phyloP scores from a whole-genome alignment of 768 basidiomycete genomes.

The Mycena vulgaris region DNA sequence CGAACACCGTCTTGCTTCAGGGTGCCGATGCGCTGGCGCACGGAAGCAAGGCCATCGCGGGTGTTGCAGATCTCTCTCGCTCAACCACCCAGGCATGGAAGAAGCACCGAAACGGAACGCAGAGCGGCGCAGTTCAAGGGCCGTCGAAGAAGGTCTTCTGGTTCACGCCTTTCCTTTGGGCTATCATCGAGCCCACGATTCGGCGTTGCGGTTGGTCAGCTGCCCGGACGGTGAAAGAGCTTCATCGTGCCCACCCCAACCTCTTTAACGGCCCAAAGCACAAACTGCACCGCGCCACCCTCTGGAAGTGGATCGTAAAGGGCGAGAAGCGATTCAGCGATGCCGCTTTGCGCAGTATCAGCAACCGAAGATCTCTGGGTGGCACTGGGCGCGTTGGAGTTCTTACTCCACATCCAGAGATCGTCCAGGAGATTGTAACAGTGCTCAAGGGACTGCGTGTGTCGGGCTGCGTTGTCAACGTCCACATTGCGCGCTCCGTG shows the following conservation, averaged over 20 bases:
- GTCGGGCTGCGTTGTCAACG: too few relatives aligned
- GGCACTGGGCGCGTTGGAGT: too few relatives aligned
- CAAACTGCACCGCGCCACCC: neutral
- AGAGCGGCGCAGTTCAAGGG: neutral
- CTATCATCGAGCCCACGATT: slow-evolving; percentile 11
- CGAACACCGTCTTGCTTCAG: slow-evolving; percentile 3
- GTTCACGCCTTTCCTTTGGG: slow-evolving; percentile 18
- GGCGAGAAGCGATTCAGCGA: too few relatives aligned
- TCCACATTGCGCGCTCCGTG: too few relatives aligned
- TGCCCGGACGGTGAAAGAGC: neutral
- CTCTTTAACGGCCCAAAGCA: neutral
- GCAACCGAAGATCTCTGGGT: too few relatives aligned
- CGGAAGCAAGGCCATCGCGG: neutral
- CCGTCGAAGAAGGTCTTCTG: neutral
- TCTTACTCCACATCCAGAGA: too few relatives aligned
- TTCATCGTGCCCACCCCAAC: neutral
- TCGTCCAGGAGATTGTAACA: too few relatives aligned
- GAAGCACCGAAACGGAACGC: neutral
- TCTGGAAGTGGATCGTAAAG: slow-evolving; percentile 4
- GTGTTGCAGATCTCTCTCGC: neutral
- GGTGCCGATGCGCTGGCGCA: neutral
- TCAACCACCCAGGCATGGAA: slow-evolving; percentile 8
- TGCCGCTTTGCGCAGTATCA: too few relatives aligned
- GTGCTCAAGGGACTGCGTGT: too few relatives aligned
- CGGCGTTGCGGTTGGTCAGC: neutral